These are phyloP conservation scores for Ganoderma sinense DNA, from an alignment of 1,284 basidiomycete genomes.

Conservation along the genomic window DNA sequence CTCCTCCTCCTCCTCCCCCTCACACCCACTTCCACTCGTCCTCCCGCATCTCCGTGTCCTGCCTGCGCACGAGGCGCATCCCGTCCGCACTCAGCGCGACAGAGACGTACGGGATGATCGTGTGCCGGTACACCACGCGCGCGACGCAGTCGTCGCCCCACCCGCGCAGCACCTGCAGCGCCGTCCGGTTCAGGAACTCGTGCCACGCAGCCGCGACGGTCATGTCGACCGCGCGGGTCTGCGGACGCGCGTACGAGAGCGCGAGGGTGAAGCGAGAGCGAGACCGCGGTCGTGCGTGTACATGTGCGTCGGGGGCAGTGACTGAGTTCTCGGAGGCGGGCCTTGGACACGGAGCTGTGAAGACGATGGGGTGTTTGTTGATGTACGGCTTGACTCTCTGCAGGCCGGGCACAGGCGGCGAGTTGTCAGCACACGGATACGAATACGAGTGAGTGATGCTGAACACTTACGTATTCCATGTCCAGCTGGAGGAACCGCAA, in stretches of 20 bases:
- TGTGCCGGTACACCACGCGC: conserved; percentile 16
- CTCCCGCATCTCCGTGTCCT: conserved; percentile 10
- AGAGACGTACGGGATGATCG: conserved; percentile 17
- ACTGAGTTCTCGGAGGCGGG: not conserved
- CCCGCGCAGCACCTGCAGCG: conserved; percentile 8
- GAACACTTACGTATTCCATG: conserved; percentile 8
- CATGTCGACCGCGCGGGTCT: not conserved
- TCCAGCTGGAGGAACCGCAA: conserved; percentile 13
- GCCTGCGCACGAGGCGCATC: conserved; percentile 1
- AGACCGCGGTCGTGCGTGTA: not conserved
- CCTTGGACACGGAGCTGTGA: not conserved
- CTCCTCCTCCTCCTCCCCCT: too few relatives aligned
- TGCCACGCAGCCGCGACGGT: conserved; percentile 9
- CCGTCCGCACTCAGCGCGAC: conserved; percentile 5
- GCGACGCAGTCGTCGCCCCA: conserved; percentile 8
- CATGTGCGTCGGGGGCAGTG: not conserved
- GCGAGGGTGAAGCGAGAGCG: conserved; percentile 3
- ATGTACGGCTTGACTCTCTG: not conserved
- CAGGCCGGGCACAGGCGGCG: not conserved
- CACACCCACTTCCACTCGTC: conserved; percentile 13
- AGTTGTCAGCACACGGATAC: not conserved
- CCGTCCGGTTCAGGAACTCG: conserved; percentile 8
- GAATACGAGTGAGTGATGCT: not conserved
- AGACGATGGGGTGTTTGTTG: not conserved
- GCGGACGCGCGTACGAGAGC: not conserved